A percentile compares a stretch with the other conserved stretches of the same genome.
Conservation (phyloP, 768 basidiomycete genomes). For the Mycena latifolia region DNA sequence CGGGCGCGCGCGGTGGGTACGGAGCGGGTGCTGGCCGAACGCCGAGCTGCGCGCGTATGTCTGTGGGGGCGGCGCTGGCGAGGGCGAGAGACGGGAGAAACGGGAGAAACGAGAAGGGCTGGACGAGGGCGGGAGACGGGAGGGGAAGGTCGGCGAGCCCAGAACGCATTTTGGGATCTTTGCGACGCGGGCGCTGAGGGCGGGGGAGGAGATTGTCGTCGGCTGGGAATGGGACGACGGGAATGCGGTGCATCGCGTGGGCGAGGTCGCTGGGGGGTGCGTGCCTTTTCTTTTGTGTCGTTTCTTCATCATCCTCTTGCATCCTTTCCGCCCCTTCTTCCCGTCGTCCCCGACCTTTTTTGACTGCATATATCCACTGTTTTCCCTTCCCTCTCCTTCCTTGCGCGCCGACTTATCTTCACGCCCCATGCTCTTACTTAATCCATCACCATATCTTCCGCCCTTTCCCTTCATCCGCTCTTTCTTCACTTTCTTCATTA, state of each 20-base stretch:
- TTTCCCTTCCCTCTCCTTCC: too few species aligned
- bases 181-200: not conserved
- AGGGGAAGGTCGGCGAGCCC: too few species aligned
- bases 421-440: too few species aligned
- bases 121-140: too few species aligned
- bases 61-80: constrained; percentile 52
- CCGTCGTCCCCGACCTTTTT: too few species aligned
- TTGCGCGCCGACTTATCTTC: too few species aligned
- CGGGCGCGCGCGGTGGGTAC: constrained; percentile 71
- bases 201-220: not conserved
- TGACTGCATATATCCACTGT: too few species aligned
- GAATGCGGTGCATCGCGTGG: not conserved
- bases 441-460: too few species aligned
- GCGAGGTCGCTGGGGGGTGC: not conserved
- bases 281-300: not conserved
- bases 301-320: not conserved
- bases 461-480: too few species aligned
- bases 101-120: too few species aligned
- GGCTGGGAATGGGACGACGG: constrained; percentile 2
- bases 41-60: constrained; percentile 61
- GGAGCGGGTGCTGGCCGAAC: constrained; percentile 76
- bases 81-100: constrained; percentile 3
- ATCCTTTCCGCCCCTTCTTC: too few species aligned
- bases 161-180: not conserved
- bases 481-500: too few species aligned